Percentiles rank a stretch among this genome's conserved stretches.
These are phyloP conservation scores for Scleromitrula shiraiana DNA, from an alignment of 2,329 filamentous ascomycete genomes.

Conservation along the genomic window DNA sequence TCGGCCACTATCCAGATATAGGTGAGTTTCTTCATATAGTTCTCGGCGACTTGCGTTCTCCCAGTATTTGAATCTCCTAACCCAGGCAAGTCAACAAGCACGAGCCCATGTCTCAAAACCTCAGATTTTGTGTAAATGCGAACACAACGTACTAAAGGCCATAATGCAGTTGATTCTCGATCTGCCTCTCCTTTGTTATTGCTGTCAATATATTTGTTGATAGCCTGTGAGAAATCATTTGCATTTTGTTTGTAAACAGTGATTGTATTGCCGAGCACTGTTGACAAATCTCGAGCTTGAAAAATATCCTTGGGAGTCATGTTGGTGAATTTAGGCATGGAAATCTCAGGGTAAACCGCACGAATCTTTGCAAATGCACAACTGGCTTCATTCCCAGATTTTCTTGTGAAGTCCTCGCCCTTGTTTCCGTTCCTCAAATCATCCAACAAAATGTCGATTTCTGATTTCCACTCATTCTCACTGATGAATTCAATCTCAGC, in stretches of 20 bases:
- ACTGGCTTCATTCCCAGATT: not conserved
- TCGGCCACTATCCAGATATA: not conserved
- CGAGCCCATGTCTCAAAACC: not conserved
- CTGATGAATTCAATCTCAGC: slow-evolving; percentile 3
- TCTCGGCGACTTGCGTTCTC: not conserved
- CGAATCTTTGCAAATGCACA: not conserved
- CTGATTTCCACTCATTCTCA: not conserved
- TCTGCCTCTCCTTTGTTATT: not conserved
- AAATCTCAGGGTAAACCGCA: not conserved
- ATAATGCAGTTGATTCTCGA: not conserved
- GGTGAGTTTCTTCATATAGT: not conserved
- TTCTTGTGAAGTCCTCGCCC: not conserved
- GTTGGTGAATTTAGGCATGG: not conserved
- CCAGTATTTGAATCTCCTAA: slow-evolving; percentile 1
- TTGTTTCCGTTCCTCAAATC: not conserved
- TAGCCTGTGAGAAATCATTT: not conserved
- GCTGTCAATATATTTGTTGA: not conserved
- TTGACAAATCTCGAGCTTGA: not conserved
- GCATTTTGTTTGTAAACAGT: not conserved
- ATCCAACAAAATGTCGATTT: not conserved
- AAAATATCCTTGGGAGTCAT: not conserved
- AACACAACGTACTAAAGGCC: slow-evolving; percentile 4
- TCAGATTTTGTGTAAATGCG: not conserved
- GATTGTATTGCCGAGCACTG: not conserved
- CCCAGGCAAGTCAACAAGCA: not conserved